Evolutionary conservation across 768 basidiomycete species (phyloP), one percentile per base, ranked within the genome.

Genomic region (Leccinum longicurvipes): DNA sequence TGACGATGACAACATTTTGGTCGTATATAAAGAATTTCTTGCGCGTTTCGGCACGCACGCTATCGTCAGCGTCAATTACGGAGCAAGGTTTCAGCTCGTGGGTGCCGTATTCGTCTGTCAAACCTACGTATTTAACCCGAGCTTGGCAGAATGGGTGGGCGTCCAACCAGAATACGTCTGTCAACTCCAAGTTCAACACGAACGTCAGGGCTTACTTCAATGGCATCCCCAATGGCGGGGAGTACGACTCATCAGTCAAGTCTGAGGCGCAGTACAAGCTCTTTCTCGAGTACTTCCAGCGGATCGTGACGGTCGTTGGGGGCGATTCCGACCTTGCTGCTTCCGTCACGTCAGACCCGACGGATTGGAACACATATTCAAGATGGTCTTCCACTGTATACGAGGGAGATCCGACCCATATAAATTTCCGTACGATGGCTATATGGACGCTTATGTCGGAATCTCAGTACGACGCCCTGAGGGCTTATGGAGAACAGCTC

Each of bases 261-360:
- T 54, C 49, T 1, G 54, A 55, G 31, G n/a, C 50, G 4, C 54
- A 55, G 54, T 55, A 55, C 42, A 45, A 34, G 25, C 2, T 44
- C 24, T 55, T 55, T 21, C 54, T 55, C 9, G 54, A 44, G 32
- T 52, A 55, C 54, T 19, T 55, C 23, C 54, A 52, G 31, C 51
- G 50, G 19, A n/a, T 55, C 24, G 41, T 52, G 25, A 55, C 54
- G 12, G 42, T 36, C 15, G 15, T 17, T 9, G 50, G 54, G 17
- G 54, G 54, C 34, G 54, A 54, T 7, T 24, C 51, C 27, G 27
- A 23, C 6, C 46, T 29, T 39, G 36, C n/a, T 52, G 12, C 23
- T 31, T 25, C 23, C 19, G 31, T 55, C 14, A 19, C 54, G 4
- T 32, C 54, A 10, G 31, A 55, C 31, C 50, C 50, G 24, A 54